Evolutionary conservation across 768 basidiomycete species (phyloP), one percentile per base, ranked within the genome.

Genomic region (Agaricus blazei): DNA sequence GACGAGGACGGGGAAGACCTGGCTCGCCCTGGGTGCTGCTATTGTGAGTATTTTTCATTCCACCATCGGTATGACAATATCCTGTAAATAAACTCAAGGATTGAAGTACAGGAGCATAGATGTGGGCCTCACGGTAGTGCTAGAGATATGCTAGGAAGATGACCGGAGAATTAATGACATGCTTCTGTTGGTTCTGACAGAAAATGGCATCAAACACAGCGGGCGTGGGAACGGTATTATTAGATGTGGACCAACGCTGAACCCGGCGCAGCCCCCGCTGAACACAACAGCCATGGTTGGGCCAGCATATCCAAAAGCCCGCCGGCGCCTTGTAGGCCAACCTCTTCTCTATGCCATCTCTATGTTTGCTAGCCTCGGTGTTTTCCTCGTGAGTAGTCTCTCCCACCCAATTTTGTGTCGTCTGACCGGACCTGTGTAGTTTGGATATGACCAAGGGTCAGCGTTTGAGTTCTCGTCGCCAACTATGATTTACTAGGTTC

Each of bases 1-100:
- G 19, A 19, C 19, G 19, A 19, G 19, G 19, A 19, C 19, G 19
- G 19, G 19, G 19, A 19, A 19, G 19, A 19, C 1, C 1, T 19
- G 19, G 19, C 19, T 19, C 19, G 19, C 19, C 19, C 19, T 19
- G 19, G 19, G 19, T 19, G 19, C 19, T 19, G 19, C 19, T 19
- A 19, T 19, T 19, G 19, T 19, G 19, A 19, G 19, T 19, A 98
- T 70, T 90, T 98, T 62, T 98, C 96, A 64, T 99, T 29, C 90
- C 76, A 60, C 96, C 96, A 60, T 98, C 96, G 55, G 98, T 97
- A 40, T 97, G 88, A 66, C 94, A 98, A 69, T 99, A 98, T 63
- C 19, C 19, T 19, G 19, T 19, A 19, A 19, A 19, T 19, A 19
- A 19, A 19, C 19, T 19, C 19, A 19, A 19, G 19, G 19, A 19